These are phyloP conservation scores for Aegle marmelos DNA, from an alignment of 345 rosid genomes.

Conservation along the genomic window DNA sequence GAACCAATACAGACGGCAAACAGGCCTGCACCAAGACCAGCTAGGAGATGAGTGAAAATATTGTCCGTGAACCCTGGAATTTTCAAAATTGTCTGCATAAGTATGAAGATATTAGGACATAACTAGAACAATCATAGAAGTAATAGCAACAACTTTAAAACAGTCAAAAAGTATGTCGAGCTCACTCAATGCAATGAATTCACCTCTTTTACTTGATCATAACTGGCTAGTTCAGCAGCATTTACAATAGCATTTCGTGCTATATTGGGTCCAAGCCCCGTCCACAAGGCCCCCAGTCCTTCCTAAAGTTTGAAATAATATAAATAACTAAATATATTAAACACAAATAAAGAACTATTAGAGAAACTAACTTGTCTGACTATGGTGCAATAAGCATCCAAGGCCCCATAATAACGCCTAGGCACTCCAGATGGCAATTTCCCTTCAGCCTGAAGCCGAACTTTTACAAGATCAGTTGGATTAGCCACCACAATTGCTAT, in stretches of 20 bases:
- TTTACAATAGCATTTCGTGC: conserved; percentile 92
- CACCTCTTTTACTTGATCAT: conserved; percentile 93
- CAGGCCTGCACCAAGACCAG: conserved; percentile 93
- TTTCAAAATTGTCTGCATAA: conserved; percentile 91
- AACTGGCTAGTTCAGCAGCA: conserved; percentile 98
- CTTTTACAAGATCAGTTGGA: conserved; percentile 97
- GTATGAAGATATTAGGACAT: conserved; percentile 40
- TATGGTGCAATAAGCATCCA: conserved; percentile 80
- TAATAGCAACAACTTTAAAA: conserved; percentile 1
- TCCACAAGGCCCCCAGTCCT: conserved; percentile 87
- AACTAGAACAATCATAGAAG: conserved; percentile 7
- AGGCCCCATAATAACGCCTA: conserved; percentile 85
- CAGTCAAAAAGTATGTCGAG: not conserved
- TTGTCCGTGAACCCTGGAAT: conserved; percentile 91
- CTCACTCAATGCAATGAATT: conserved; percentile 3
- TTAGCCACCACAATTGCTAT: conserved; percentile 85
- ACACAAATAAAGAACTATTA: not conserved
- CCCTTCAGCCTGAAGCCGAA: conserved; percentile 93
- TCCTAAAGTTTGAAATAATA: conserved; percentile 39
- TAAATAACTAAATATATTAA: conserved; percentile 2
- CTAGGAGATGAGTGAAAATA: conserved; percentile 73
- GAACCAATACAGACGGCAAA: conserved; percentile 96
- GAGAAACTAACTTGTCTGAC: conserved; percentile 57
- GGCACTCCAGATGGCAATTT: conserved; percentile 82
- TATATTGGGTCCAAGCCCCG: conserved; percentile 94